These are phyloP conservation scores for Cicer bijugum DNA, from an alignment of 306 rosid genomes.

Conservation along the genomic window DNA sequence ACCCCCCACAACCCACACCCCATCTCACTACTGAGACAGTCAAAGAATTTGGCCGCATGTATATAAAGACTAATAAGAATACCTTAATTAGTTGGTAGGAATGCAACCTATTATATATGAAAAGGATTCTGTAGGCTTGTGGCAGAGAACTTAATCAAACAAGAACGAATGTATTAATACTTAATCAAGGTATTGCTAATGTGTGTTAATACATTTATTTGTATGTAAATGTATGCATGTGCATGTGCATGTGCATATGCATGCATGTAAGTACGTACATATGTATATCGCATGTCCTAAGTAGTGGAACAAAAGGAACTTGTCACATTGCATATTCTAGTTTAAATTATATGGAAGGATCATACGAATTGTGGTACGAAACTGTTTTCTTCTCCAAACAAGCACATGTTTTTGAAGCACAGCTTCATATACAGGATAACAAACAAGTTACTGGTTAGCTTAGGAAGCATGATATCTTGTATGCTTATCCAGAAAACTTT, in stretches of 20 bases:
- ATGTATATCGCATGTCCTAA: not conserved
- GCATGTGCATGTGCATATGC: not conserved
- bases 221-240: not conserved
- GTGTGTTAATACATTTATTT: not conserved
- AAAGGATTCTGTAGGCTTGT: not conserved
- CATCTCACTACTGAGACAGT: not conserved
- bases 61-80: not conserved
- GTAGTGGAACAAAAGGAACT: constrained; percentile 17
- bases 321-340: constrained; percentile 14
- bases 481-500: constrained; percentile 16
- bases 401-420: not conserved
- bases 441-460: constrained; percentile 8
- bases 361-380: not conserved
- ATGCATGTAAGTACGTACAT: too few species aligned
- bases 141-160: constrained; percentile 19
- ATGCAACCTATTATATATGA: not conserved
- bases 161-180: not conserved
- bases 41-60: not conserved
- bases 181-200: constrained; percentile 8
- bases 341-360: constrained; percentile 17
- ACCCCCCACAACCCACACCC: not conserved
- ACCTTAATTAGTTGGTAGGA: not conserved
- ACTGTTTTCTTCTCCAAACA: not conserved
- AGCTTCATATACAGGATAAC: constrained; percentile 18
- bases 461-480: constrained; percentile 15